Evolutionary conservation across 306 rosid genomes (phyloP).

Genomic region (Trifolium dubium): DNA sequence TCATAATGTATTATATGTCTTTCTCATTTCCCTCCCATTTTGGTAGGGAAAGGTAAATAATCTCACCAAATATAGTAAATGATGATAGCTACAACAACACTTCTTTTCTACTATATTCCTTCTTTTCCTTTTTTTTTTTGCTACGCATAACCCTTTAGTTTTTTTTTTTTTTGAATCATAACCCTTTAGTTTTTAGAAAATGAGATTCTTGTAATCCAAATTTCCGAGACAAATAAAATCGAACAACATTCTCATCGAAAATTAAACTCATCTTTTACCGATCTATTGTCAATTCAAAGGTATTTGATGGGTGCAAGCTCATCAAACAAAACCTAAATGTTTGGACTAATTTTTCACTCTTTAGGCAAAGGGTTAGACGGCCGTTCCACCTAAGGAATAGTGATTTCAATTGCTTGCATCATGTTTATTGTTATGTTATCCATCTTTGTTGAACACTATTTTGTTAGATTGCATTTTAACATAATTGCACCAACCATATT

Average conservation of each 20-base stretch:
- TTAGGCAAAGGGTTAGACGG: not conserved
- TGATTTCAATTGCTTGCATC: not conserved
- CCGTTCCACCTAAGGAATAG: not conserved
- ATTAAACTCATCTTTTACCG: too few relatives aligned
- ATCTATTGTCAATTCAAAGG: too few relatives aligned
- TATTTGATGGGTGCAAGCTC: too few relatives aligned
- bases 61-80: not conserved
- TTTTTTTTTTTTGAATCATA: too few relatives aligned
- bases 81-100: slow-evolving; percentile 2
- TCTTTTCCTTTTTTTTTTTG: too few relatives aligned
- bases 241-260: too few relatives aligned
- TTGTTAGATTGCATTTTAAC: slow-evolving; percentile 1
- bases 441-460: slow-evolving; percentile 9
- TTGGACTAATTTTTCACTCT: not conserved
- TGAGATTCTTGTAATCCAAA: too few relatives aligned
- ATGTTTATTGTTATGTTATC: slow-evolving; percentile 1
- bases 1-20: not conserved
- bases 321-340: not conserved
- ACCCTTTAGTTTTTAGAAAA: too few relatives aligned
- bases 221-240: too few relatives aligned
- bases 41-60: not conserved
- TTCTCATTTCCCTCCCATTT: slow-evolving; percentile 20
- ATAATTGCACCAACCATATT: not conserved
- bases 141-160: too few relatives aligned
- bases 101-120: not conserved